Evolutionary conservation across 2,329 filamentous ascomycete species (phyloP).

Genomic region (Grosmannia penicillata): DNA sequence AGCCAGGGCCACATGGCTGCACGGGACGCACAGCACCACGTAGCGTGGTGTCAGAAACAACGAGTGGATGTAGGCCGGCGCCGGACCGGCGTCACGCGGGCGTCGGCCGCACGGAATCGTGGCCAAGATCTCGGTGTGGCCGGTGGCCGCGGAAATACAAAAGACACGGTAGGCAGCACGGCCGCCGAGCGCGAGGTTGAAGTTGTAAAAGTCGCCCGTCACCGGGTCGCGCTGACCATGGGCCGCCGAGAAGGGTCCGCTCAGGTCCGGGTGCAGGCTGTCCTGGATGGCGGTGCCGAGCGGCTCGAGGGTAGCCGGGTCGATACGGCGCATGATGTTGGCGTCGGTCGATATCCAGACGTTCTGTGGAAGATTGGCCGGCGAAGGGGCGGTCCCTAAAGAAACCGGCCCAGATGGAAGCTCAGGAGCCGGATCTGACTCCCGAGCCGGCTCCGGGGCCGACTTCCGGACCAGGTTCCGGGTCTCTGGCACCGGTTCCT

Average conservation of each 20-base stretch:
- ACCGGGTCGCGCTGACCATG: constrained; percentile 58
- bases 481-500: too few relatives aligned
- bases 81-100: constrained; percentile 5
- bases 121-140: constrained; percentile 56
- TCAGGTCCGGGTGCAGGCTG: constrained; percentile 51
- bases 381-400: too few relatives aligned
- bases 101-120: constrained; percentile 21
- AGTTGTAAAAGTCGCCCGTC: constrained; percentile 69
- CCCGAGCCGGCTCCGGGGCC: too few relatives aligned
- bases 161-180: constrained; percentile 55
- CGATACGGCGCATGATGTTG: constrained; percentile 41
- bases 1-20: constrained; percentile 39
- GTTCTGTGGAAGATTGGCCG: constrained; percentile 26
- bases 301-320: constrained; percentile 59
- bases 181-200: constrained; percentile 53
- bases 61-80: constrained; percentile 67
- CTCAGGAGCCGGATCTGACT: too few relatives aligned
- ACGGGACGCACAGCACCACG: constrained; percentile 60
- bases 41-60: constrained; percentile 59
- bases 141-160: constrained; percentile 41
- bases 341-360: constrained; percentile 45
- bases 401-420: too few relatives aligned
- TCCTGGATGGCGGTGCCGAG: constrained; percentile 46
- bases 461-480: too few relatives aligned
- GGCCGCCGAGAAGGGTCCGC: constrained; percentile 51